Percentiles rank a stretch among this genome's conserved stretches.
Conservation (phyloP, 352 stramenopile species). For the Phytophthora europaea region DNA sequence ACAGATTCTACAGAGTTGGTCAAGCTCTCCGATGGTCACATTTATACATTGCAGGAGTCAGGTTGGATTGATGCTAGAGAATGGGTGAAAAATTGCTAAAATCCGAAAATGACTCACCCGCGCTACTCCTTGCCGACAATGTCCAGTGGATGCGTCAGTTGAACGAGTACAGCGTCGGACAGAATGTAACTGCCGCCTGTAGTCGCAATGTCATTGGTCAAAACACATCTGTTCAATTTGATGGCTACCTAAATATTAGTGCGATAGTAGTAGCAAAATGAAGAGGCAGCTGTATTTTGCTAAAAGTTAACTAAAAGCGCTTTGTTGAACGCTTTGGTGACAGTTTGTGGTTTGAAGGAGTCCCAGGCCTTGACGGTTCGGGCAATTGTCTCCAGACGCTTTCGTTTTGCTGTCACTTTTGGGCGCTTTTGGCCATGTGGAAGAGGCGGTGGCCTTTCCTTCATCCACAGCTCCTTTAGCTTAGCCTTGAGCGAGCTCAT, state of each 20-base stretch:
- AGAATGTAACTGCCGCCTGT: constrained; percentile 3
- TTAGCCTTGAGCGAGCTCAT: constrained; percentile 14
- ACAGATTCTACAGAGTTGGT: no score
- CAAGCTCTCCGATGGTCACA: no score
- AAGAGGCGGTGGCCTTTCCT: neutral
- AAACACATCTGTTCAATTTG: neutral
- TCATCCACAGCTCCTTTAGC: constrained; percentile 8
- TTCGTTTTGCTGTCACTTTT: constrained; percentile 6
- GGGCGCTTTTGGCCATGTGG: neutral
- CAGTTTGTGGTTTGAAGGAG: constrained; percentile 8
- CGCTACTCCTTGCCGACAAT: no score
- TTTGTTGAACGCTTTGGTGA: constrained; percentile 25
- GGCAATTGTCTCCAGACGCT: constrained; percentile 18
- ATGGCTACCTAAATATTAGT: neutral
- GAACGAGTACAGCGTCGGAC: neutral
- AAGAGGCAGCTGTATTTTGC: constrained; percentile 23
- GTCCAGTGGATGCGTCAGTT: no score
- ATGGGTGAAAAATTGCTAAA: no score
- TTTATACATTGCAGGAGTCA: no score
- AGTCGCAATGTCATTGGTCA: neutral
- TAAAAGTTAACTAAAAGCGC: constrained; percentile 17
- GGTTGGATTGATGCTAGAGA: no score
- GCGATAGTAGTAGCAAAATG: neutral
- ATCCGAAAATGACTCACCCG: no score
- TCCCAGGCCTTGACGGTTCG: constrained; percentile 13